Evolutionary conservation across 805 yeast genomes (phyloP).

Genomic region (Candida qinlingensis): DNA sequence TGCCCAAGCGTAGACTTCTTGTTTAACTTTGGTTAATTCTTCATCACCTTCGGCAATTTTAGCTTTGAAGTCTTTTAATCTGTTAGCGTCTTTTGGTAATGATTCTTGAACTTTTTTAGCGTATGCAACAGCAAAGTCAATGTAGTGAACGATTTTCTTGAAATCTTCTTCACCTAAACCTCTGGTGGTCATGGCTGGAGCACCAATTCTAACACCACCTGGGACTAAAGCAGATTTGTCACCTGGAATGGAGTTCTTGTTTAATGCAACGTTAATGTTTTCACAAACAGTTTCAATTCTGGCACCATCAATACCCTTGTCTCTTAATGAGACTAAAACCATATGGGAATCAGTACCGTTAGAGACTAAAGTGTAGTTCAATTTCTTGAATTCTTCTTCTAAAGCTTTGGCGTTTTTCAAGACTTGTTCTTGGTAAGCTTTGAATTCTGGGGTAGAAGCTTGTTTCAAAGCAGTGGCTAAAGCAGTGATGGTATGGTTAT

Average conservation of each 20-base stretch:
- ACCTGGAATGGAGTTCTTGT: slow-evolving; percentile 95
- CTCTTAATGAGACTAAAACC: slow-evolving; percentile 77
- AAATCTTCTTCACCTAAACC: slow-evolving; percentile 81
- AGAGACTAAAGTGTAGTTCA: slow-evolving; percentile 76
- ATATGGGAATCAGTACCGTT: slow-evolving; percentile 94
- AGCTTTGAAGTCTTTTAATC: slow-evolving; percentile 92
- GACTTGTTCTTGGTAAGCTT: slow-evolving; percentile 77
- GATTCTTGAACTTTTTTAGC: slow-evolving; percentile 59
- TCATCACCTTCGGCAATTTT: slow-evolving; percentile 67
- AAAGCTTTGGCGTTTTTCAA: slow-evolving; percentile 76
- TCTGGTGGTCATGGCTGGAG: slow-evolving; percentile 98
- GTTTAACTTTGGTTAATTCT: slow-evolving; percentile 60
- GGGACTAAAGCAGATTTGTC: slow-evolving; percentile 95
- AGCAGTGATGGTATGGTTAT: slow-evolving; percentile 95
- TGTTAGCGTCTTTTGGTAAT: slow-evolving; percentile 90
- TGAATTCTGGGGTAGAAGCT: slow-evolving; percentile 84
- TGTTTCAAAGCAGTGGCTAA: slow-evolving; percentile 93
- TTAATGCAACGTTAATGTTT: slow-evolving; percentile 86
- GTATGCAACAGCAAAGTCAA: slow-evolving; percentile 65
- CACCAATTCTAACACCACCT: slow-evolving; percentile 93
- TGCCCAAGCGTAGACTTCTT: slow-evolving; percentile 88
- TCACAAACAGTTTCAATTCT: slow-evolving; percentile 89
- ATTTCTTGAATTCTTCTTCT: slow-evolving; percentile 57
- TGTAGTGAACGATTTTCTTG: slow-evolving; percentile 70
- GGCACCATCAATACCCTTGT: slow-evolving; percentile 84